Evolutionary conservation across 23 red algal genomes (phyloP), one percentile per base, ranked within the genome.

Genomic region (Chondrus crispus): DNA sequence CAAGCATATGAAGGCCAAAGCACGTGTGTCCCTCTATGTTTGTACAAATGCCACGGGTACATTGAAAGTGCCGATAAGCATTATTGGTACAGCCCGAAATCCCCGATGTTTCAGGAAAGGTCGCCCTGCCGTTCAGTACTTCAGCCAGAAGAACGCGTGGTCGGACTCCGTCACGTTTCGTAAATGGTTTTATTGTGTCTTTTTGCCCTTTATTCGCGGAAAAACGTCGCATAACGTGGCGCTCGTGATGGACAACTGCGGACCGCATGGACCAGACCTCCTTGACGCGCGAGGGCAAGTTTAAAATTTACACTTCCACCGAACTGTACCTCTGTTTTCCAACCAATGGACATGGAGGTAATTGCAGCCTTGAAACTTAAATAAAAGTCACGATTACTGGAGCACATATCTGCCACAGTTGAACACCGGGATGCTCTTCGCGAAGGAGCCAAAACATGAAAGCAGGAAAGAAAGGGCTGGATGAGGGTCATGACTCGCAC

Each of bases 231-330:
- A 30, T 14, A 72, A 72, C 12, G 66, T 72, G 12, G 66, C 66
- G 12, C 66, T 72, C 36, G 14, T 72, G 66, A 72, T 72, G 66
- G 66, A 72, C 36, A 72, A 72, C 36, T 72, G 66, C 36, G 66
- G 66, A 14, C 24, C 36, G 66, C 66, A 72, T 38, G 66, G 66
- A 26, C 13, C 36, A 26, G 66, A 38, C 28, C 66, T 72, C 13
- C 12, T 12, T 32, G 66, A 38, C 28, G 28, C 12, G 13, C 28
- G 13, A 12, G 66, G 36, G 12, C 12, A 72, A 13, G 66, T 72
- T 72, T 13, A 13, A 72, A 72, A 18, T 72, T 72, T 72, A 72
- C 66, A 14, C 28, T 72, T 18, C 66, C 66, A 72, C 66, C 22
- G 66, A 72, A 72, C 66, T 72, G 22, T 72, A 72, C 66, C 11